Evolutionary conservation across 1,284 basidiomycete species (phyloP), one percentile per base, ranked within the genome.

Genomic region (Peniophora sp.): DNA sequence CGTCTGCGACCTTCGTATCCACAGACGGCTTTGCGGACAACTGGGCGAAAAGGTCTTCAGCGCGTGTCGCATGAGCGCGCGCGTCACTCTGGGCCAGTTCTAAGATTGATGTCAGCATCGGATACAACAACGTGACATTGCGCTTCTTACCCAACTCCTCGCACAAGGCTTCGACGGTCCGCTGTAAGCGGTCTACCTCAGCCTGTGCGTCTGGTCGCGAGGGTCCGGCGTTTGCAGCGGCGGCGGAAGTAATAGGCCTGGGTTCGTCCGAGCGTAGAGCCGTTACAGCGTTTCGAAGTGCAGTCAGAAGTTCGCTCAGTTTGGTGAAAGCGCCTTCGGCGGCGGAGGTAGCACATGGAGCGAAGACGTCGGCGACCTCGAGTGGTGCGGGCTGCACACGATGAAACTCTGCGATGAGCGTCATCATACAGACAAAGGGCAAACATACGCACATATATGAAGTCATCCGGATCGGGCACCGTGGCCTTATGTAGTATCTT

Each of bases 281-380:
- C 6, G 35, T n/a, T 27, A 58, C 42, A 8, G 55, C 48, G 36
- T 72, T 70, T 24, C 74, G 73, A 9, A 83, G 62, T 11, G 73
- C 68, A 23, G 60, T 60, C 37, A 85, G 68, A 41, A 83, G 62
- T 5, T 67, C 64, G 36, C 68, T 64, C n/a, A 86, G 59, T 51
- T 73, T 79, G 10, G 81, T 76, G 36, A 70, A 68, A 0, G 81
- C 75, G n/a, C 70, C 68, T 44, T 76, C 70, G 1, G 73, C 37
- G 18, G 37, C 37, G 15, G 37, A 8, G 63, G 20, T 79, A 73
- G 15, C 75, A 64, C 45, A 83, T 63, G 11, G 83, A 79, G 65
- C 37, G n/a, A 88, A 89, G n/a, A 88, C 64, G 1, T 72, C 69
- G 17, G 72, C 66, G 1, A 75, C 58, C 8, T 73, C 77, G 49